These are phyloP conservation scores for Syncephalastrum sp. DNA, from an alignment of 371 early-diverging fungal species.

Conservation along the genomic window DNA sequence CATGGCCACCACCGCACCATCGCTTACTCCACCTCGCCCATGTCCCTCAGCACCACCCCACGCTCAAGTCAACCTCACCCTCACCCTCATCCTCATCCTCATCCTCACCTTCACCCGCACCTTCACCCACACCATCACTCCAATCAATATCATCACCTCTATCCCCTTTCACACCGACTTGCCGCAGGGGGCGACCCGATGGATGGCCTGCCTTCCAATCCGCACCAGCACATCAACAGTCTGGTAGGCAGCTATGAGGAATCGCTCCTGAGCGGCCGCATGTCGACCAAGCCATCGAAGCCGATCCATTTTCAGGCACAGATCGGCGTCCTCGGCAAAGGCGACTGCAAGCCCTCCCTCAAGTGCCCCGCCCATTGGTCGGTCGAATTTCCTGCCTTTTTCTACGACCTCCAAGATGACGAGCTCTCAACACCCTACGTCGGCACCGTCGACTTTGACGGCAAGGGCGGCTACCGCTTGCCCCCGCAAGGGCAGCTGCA, in stretches of 20 bases:
- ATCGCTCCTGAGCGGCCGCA: conserved; percentile 76
- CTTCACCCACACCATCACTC: conserved; percentile 1
- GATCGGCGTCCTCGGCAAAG: conserved; percentile 69
- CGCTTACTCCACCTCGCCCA: conserved; percentile 42
- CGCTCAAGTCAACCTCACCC: conserved; percentile 10
- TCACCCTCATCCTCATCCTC: conserved; percentile 5
- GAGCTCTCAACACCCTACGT: conserved; percentile 56
- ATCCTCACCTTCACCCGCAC: background rate
- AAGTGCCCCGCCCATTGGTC: conserved; percentile 71
- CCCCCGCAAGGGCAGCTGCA: conserved; percentile 82
- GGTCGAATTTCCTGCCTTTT: conserved; percentile 72
- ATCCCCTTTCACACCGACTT: no score
- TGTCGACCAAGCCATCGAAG: conserved; percentile 78
- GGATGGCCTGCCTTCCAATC: conserved; percentile 1
- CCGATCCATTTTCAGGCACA: conserved; percentile 75
- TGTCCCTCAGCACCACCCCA: conserved; percentile 2
- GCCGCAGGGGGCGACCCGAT: background rate
- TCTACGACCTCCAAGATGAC: conserved; percentile 64
- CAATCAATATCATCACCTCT: conserved; percentile 19
- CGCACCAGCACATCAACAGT: conserved; percentile 51
- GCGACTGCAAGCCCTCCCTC: conserved; percentile 59
- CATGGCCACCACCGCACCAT: conserved; percentile 16
- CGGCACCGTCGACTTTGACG: conserved; percentile 41
- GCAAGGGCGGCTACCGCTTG: conserved; percentile 57
- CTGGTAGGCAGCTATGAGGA: conserved; percentile 84